Evolutionary conservation across 192 early-diverging fungal genomes (phyloP).

Genomic region (Funneliformis mosseae): DNA sequence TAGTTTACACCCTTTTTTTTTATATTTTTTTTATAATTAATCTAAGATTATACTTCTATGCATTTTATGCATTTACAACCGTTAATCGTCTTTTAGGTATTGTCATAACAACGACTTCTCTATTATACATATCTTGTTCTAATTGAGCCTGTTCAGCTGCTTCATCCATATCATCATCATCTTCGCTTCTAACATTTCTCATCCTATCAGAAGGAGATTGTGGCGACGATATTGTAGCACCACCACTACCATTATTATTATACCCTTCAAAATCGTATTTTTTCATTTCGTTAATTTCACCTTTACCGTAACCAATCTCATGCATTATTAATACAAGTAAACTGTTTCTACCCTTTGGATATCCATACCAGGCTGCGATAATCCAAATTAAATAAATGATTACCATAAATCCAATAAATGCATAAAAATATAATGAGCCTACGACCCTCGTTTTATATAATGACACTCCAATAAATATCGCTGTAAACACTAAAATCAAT

Average conservation of each 20-base stretch:
- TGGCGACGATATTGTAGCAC: neutral
- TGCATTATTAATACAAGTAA: constrained; percentile 1
- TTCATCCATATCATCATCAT: constrained; percentile 13
- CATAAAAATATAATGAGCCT: neutral
- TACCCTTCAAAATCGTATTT: neutral
- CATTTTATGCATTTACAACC: constrained; percentile 18
- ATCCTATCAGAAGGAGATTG: neutral
- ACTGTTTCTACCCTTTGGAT: constrained; percentile 15
- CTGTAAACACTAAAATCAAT: constrained; percentile 9
- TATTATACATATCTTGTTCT: constrained; percentile 19
- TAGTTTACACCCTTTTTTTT: too few species aligned
- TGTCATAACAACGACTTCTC: constrained; percentile 32
- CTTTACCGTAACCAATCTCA: constrained; percentile 1
- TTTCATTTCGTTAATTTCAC: neutral
- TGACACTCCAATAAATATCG: neutral
- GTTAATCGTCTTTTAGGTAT: constrained; percentile 32
- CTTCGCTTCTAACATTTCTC: neutral
- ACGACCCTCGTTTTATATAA: neutral
- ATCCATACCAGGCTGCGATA: constrained; percentile 3
- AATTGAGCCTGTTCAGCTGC: constrained; percentile 17
- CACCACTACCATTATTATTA: neutral
- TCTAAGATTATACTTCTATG: too few species aligned
- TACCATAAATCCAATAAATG: constrained; percentile 10
- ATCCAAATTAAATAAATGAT: constrained; percentile 28
- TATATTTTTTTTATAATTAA: too few species aligned